Base-by-base conservation (phyloP, 148 eudicot genomes). In the Chenopodium berlandieri region DNA sequence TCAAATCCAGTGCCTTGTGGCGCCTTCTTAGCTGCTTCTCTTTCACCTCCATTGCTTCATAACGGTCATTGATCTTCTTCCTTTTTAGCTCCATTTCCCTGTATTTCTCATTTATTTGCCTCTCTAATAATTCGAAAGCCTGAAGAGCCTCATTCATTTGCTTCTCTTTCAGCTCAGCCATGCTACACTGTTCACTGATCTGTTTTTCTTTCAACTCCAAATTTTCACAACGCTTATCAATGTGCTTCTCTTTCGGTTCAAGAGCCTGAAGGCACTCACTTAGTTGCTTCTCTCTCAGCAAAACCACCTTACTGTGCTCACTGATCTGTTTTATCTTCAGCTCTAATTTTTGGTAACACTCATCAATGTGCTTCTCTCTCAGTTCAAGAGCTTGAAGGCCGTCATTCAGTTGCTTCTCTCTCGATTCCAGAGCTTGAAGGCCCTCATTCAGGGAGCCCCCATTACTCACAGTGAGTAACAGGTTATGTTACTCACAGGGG, bases 21-120 rank as follows among this genome's bases (percentile, higher is more conserved):
- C 73, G 81, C 73, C n/a, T n/a, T n/a, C 13, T 4, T 50, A 79
- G 23, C 81, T 16, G 17, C 75, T 67, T 79, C 65, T 69, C 75
- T 31, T 32, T 69, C 65, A 5, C 27, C 47, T 32, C 48, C 19
- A 79, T 12, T 10, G 50, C 60, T 52, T 69, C 63, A 7, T 2
- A 27, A 79, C 32, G 64, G 23, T 27, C 64, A 19, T 20, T 19
- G 30, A 79, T 9, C 7, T 30, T 75, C 19, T 54, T 19, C 32
- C 50, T 3, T 20, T 79, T 52, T 20, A 48, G 7, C 64, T 79
- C 75, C 60, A 67, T 47, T 64, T 68, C 73, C 10, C 66, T 63
- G 66, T n/a, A 5, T 6, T 63, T 63, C 66, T 76, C 79, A 37
- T 40, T 19, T 60, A 62, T 34, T 31, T 76, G 79, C 79, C 32